A percentile compares a stretch with the other conserved stretches of the same genome.
These are phyloP conservation scores for Phytophthora sansomeana DNA, from an alignment of 352 stramenopile genomes.

Conservation along the genomic window DNA sequence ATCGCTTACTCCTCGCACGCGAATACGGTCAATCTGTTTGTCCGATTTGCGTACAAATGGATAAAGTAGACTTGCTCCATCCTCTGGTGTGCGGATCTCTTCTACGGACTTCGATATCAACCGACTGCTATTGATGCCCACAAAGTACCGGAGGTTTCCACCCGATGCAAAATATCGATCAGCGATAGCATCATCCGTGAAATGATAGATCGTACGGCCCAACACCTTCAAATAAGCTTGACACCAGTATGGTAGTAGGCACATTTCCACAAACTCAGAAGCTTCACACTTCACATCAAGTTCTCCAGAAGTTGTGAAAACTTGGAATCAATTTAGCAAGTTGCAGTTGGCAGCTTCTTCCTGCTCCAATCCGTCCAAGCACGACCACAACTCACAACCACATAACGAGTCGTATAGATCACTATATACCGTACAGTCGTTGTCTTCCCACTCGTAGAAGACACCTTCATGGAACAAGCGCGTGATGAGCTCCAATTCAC, in stretches of 20 bases:
- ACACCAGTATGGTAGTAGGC: slow-evolving; percentile 15
- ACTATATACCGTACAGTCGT: too few relatives aligned
- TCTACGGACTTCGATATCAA: neutral
- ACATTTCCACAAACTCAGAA: neutral
- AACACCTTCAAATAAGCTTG: slow-evolving; percentile 2
- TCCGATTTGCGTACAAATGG: neutral
- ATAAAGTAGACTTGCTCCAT: neutral
- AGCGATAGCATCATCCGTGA: slow-evolving; percentile 1
- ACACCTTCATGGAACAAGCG: slow-evolving; percentile 1
- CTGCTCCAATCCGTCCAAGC: slow-evolving; percentile 5
- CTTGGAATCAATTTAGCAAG: neutral
- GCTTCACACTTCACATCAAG: neutral
- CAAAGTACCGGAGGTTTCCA: slow-evolving; percentile 10
- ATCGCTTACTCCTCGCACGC: slow-evolving; percentile 4
- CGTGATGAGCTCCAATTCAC: neutral
- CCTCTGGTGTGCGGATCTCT: neutral
- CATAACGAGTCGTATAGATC: neutral
- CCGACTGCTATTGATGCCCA: neutral
- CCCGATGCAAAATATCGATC: slow-evolving; percentile 12
- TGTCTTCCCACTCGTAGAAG: too few relatives aligned
- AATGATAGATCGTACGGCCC: neutral
- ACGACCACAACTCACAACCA: neutral
- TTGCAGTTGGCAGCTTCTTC: neutral
- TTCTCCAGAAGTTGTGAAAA: neutral
- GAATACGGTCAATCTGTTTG: slow-evolving; percentile 10